A percentile compares a stretch with the other conserved stretches of the same genome.
Evolutionary conservation across 495 filamentous ascomycete species (phyloP).

Genomic region (Bathelium albidoporum): DNA sequence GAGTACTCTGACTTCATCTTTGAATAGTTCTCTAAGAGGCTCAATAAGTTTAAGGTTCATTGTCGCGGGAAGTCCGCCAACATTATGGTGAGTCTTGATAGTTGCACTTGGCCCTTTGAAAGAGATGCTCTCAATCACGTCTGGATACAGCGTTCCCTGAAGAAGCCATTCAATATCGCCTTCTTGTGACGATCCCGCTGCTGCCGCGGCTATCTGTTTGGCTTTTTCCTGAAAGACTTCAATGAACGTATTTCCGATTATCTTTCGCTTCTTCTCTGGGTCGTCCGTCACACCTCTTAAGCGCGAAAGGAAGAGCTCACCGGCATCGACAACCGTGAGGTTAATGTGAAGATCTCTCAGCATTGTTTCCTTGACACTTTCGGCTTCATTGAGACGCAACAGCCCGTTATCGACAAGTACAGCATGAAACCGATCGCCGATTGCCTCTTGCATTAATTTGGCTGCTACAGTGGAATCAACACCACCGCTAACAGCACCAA

Average conservation of each 20-base stretch:
- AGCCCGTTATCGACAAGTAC: constrained; percentile 82
- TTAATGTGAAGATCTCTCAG: constrained; percentile 74
- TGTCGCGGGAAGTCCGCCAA: constrained; percentile 55
- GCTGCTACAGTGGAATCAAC: constrained; percentile 90
- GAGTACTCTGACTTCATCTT: constrained; percentile 73
- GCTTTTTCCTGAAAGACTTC: constrained; percentile 81
- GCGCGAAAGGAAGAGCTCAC: constrained; percentile 58
- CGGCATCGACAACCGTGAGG: constrained; percentile 76
- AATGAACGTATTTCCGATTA: constrained; percentile 80
- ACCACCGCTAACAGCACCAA: constrained; percentile 79
- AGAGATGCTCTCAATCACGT: constrained; percentile 71
- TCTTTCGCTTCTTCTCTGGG: constrained; percentile 87
- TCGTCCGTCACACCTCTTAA: constrained; percentile 65
- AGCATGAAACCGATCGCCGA: constrained; percentile 80
- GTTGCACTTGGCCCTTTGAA: constrained; percentile 75
- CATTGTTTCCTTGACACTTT: constrained; percentile 66
- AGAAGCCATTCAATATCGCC: constrained; percentile 74
- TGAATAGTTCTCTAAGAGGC: constrained; percentile 71
- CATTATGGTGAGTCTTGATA: constrained; percentile 82
- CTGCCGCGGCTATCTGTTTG: constrained; percentile 58
- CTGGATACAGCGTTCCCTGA: constrained; percentile 74
- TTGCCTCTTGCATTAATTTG: constrained; percentile 71
- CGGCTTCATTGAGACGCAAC: constrained; percentile 77
- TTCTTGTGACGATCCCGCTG: constrained; percentile 47
- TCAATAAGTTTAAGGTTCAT: constrained; percentile 63